A percentile compares a stretch with the other conserved stretches of the same genome.
Evolutionary conservation across 2,329 filamentous ascomycete genomes (phyloP).

Genomic region (Pseudogymnoascus sp.): DNA sequence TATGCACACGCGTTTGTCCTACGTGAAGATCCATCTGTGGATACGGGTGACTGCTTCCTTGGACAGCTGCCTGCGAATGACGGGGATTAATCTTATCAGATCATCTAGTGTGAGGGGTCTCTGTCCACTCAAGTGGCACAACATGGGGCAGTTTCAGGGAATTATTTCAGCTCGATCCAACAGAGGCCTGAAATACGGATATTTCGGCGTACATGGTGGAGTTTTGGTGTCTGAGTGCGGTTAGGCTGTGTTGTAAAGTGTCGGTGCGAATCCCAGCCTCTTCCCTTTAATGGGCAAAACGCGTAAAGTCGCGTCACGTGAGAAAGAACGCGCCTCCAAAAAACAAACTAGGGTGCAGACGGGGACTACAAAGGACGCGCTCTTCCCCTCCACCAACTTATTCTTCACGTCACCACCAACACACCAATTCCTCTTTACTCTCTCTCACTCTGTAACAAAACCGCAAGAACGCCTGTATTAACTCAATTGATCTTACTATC

Average conservation of each 20-base stretch:
- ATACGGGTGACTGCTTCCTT: not conserved
- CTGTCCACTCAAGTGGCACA: constrained; percentile 2
- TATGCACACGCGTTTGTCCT: not conserved
- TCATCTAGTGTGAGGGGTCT: constrained; percentile 8
- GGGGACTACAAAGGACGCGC: constrained; percentile 10
- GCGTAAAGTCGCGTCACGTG: constrained; percentile 11
- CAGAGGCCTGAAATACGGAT: not conserved
- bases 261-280: constrained; percentile 7
- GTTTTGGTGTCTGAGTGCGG: not conserved
- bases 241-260: constrained; percentile 4
- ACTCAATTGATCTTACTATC: constrained; percentile 16
- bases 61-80: not conserved
- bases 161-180: constrained; percentile 1
- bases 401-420: constrained; percentile 14
- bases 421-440: constrained; percentile 15
- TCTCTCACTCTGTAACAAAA: constrained; percentile 18
- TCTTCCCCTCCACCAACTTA: constrained; percentile 6
- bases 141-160: constrained; percentile 5
- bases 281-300: constrained; percentile 8
- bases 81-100: constrained; percentile 6
- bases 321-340: not conserved
- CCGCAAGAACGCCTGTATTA: constrained; percentile 4
- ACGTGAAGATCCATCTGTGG: not conserved
- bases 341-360: constrained; percentile 11
- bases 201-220: not conserved